phyloP scores from a whole-genome alignment of 768 basidiomycete species.

The Favolaschia claudopus region DNA sequence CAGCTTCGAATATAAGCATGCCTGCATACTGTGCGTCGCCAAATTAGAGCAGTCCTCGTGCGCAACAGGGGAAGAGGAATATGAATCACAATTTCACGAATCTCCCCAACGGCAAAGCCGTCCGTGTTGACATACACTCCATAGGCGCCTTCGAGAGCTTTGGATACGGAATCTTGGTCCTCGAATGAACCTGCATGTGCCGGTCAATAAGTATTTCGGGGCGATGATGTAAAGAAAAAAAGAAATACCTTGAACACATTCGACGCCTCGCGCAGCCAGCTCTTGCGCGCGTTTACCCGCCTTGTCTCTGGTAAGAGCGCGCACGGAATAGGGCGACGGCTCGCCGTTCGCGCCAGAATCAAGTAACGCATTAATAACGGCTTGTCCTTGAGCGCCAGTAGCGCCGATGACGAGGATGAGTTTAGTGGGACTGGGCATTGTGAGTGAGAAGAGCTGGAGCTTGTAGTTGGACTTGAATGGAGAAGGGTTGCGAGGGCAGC shows the following conservation, averaged over 20 bases:
- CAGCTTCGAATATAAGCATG: constrained; percentile 49
- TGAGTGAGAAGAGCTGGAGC: too few species aligned
- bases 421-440: too few species aligned
- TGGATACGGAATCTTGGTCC: constrained; percentile 36
- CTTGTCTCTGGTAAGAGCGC: constrained; percentile 49
- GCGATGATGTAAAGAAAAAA: not conserved
- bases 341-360: constrained; percentile 24
- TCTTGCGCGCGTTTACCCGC: constrained; percentile 40
- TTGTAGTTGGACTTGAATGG: too few species aligned
- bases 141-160: constrained; percentile 43
- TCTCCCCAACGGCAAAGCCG: constrained; percentile 49
- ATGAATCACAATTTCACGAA: constrained; percentile 38
- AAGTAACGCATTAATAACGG: constrained; percentile 47
- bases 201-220: not conserved
- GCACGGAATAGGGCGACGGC: constrained; percentile 50
- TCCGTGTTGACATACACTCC: constrained; percentile 50
- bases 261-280: constrained; percentile 46
- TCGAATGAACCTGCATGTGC: constrained; percentile 44
- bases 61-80: not conserved
- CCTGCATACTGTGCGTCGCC: constrained; percentile 33
- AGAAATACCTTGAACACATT: constrained; percentile 45
- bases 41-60: too few species aligned
- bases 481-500: too few species aligned
- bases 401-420: constrained; percentile 53
- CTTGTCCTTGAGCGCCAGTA: constrained; percentile 53